A percentile compares a stretch with the other conserved stretches of the same genome.
Conservation (phyloP, 352 stramenopile species). For the Phytophthora europaea region DNA sequence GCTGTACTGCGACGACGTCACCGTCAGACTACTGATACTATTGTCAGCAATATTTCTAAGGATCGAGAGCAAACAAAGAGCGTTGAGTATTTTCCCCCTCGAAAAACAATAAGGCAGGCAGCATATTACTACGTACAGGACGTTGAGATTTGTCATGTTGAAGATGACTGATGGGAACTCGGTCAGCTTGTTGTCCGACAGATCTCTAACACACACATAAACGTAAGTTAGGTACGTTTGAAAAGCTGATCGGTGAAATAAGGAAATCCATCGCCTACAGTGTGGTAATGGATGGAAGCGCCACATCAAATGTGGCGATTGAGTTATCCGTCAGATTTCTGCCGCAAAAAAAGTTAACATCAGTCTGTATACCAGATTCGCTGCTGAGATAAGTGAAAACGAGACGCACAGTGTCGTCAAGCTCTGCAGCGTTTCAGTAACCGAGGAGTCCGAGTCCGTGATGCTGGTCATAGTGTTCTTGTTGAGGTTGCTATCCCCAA, state of each 20-base stretch:
- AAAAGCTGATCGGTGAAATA: background rate
- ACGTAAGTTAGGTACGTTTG: background rate
- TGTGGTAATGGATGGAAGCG: constrained; percentile 47
- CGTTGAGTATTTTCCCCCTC: background rate
- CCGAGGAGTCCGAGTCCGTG: constrained; percentile 41
- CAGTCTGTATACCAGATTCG: background rate
- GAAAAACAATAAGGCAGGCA: background rate
- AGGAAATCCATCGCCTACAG: constrained; percentile 37
- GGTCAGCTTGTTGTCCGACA: constrained; percentile 64
- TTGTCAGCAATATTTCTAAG: constrained; percentile 67
- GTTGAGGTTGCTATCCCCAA: constrained; percentile 49
- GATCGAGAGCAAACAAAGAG: background rate
- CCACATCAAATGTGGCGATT: constrained; percentile 54
- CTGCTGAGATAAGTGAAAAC: background rate
- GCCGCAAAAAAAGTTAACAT: constrained; percentile 4
- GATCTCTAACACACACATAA: constrained; percentile 41
- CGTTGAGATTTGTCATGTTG: constrained; percentile 75
- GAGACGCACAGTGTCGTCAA: constrained; percentile 54
- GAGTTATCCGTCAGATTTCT: constrained; percentile 63
- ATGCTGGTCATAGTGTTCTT: constrained; percentile 69
- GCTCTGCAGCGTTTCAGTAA: constrained; percentile 50
- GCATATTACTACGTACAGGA: constrained; percentile 50
- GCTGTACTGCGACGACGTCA: constrained; percentile 54
- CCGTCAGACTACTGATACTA: constrained; percentile 52
- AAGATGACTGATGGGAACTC: constrained; percentile 68